phyloP scores from a whole-genome alignment of 371 early-diverging fungal species.

The Lichtheimia corymbifera region DNA sequence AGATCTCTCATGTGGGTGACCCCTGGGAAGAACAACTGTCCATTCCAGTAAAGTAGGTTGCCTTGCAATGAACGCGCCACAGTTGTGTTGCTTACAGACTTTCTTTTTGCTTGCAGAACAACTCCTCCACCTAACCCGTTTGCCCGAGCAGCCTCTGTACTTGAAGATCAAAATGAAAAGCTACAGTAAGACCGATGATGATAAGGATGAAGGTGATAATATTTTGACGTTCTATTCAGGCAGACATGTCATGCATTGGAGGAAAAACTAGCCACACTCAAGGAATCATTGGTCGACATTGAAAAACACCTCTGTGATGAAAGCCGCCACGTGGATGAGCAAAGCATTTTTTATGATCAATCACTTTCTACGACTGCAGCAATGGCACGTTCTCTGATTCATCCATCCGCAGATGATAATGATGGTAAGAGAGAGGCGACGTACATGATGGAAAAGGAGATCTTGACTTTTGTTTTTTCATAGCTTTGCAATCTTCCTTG shows the following conservation, averaged over 20 bases:
- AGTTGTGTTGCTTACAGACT: no score
- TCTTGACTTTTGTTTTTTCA: no score
- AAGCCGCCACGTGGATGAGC: conserved; percentile 9
- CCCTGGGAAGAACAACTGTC: no score
- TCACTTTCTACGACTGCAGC: conserved; percentile 1
- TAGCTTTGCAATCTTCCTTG: no score
- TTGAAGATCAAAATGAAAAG: conserved; percentile 11
- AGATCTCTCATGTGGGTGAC: no score
- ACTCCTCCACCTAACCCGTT: conserved; percentile 5
- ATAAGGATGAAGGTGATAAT: neutral
- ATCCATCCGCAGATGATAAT: neutral
- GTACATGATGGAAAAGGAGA: no score
- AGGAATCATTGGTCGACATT: conserved; percentile 3
- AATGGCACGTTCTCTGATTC: neutral
- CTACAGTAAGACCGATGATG: conserved; percentile 12
- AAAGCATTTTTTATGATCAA: conserved; percentile 8
- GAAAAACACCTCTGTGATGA: conserved; percentile 12
- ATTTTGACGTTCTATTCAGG: neutral
- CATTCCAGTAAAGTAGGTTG: no score
- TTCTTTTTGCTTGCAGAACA: no score
- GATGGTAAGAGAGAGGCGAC: no score
- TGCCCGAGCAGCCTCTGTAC: neutral
- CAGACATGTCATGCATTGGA: conserved; percentile 7
- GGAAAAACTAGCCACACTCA: conserved; percentile 1
- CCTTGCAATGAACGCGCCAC: no score